phyloP scores from a whole-genome alignment of 345 rosid species.

The Laguncularia racemosa region DNA sequence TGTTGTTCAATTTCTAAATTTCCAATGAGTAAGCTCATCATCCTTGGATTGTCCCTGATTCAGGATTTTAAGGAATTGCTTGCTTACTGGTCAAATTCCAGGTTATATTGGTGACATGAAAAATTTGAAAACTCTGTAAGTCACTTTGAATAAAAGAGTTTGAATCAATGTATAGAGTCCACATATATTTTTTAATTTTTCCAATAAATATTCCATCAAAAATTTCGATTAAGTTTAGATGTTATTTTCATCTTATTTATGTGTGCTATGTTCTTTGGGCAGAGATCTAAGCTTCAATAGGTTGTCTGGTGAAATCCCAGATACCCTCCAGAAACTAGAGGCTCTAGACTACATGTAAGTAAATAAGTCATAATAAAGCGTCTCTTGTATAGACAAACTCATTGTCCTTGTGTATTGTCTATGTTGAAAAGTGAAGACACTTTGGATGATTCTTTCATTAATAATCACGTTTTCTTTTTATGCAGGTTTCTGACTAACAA shows the following conservation, averaged over 20 bases:
- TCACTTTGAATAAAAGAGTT: slow-evolving; percentile 6
- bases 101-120: slow-evolving; percentile 30
- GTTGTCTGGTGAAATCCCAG: slow-evolving; percentile 50
- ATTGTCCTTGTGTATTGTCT: too few species aligned
- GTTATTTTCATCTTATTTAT: not conserved
- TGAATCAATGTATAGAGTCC: too few species aligned
- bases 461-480: not conserved
- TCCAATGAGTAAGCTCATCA: not conserved
- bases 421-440: too few species aligned
- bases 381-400: too few species aligned
- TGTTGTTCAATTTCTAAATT: not conserved
- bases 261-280: slow-evolving; percentile 5
- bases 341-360: slow-evolving; percentile 37
- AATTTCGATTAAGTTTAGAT: too few species aligned
- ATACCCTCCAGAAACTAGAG: slow-evolving; percentile 9
- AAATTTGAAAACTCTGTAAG: slow-evolving; percentile 40
- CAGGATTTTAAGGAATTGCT: slow-evolving; percentile 65
- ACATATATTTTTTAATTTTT: too few species aligned
- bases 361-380: not conserved
- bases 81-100: slow-evolving; percentile 44
- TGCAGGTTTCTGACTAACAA: slow-evolving; percentile 71
- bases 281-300: slow-evolving; percentile 84
- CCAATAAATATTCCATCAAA: too few species aligned
- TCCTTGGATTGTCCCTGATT: slow-evolving; percentile 6
- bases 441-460: not conserved